Conservation (phyloP, 345 rosid genomes). For the Stellera chamaejasme region DNA sequence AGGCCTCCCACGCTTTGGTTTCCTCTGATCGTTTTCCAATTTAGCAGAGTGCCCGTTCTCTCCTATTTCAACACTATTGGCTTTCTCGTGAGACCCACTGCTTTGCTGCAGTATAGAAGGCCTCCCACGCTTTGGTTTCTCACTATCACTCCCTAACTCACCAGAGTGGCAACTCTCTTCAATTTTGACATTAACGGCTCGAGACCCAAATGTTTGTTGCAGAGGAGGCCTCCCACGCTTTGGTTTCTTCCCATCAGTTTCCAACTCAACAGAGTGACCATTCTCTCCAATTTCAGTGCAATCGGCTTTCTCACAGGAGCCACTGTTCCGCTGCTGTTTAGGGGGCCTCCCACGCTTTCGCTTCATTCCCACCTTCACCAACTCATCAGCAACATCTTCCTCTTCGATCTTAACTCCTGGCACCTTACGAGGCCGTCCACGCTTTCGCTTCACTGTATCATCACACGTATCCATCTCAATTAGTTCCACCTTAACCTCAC, state of each 20-base stretch:
- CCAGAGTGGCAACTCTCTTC: neutral
- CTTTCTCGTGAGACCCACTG: neutral
- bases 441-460: slow-evolving; percentile 1
- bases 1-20: neutral
- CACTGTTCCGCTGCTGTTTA: neutral
- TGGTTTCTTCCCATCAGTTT: too few relatives aligned
- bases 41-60: neutral
- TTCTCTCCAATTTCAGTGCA: neutral
- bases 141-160: neutral
- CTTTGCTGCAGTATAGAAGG: neutral
- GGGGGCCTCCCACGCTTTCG: slow-evolving; percentile 15
- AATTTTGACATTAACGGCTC: too few relatives aligned
- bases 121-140: slow-evolving; percentile 1
- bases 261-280: too few relatives aligned
- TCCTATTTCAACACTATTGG: neutral
- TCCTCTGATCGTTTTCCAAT: neutral
- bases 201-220: too few relatives aligned
- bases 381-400: neutral
- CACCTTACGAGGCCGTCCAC: slow-evolving; percentile 8
- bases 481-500: neutral
- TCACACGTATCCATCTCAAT: slow-evolving; percentile 1
- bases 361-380: neutral
- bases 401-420: slow-evolving; percentile 1
- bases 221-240: too few relatives aligned
- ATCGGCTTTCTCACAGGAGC: neutral